Percentiles rank a stretch among this genome's conserved stretches.
Conservation (phyloP, 1,139 yeast species). For the Suhomyces guaymorum region DNA sequence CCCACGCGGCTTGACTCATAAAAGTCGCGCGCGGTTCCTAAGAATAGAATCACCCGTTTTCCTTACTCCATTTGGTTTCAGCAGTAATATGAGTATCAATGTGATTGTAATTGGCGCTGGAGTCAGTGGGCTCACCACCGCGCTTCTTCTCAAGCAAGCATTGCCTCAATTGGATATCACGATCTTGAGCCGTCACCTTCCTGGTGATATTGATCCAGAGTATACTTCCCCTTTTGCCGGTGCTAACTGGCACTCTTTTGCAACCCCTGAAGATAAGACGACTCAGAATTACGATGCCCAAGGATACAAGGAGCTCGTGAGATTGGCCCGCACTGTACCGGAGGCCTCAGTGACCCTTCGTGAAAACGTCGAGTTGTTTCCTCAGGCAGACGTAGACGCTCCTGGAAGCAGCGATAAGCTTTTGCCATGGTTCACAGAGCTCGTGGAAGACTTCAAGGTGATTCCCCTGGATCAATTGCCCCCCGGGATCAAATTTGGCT, state of each 20-base stretch:
- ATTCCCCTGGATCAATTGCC: constrained; percentile 32
- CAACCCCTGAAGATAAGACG: constrained; percentile 29
- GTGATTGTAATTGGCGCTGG: constrained; percentile 45
- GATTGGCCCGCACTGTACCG: constrained; percentile 44
- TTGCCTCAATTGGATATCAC: constrained; percentile 26
- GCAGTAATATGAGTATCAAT: neutral
- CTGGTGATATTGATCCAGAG: constrained; percentile 40
- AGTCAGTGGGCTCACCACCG: constrained; percentile 43
- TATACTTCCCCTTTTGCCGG: constrained; percentile 48
- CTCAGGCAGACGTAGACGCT: constrained; percentile 24
- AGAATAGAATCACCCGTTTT: too few species aligned
- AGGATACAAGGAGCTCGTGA: constrained; percentile 41
- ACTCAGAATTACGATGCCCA: constrained; percentile 40
- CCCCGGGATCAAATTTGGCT: constrained; percentile 38
- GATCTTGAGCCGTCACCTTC: constrained; percentile 37
- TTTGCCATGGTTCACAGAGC: constrained; percentile 49
- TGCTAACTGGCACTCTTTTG: constrained; percentile 51
- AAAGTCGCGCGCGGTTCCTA: too few species aligned
- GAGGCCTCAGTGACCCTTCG: constrained; percentile 46
- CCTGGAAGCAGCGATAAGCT: constrained; percentile 18
- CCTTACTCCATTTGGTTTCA: too few species aligned
- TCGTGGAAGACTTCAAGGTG: constrained; percentile 36
- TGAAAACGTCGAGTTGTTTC: constrained; percentile 29
- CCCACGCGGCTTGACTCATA: neutral
- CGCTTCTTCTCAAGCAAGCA: constrained; percentile 30